Conservation (phyloP, 192 early-diverging fungal species). For the Mortierella antarctica region DNA sequence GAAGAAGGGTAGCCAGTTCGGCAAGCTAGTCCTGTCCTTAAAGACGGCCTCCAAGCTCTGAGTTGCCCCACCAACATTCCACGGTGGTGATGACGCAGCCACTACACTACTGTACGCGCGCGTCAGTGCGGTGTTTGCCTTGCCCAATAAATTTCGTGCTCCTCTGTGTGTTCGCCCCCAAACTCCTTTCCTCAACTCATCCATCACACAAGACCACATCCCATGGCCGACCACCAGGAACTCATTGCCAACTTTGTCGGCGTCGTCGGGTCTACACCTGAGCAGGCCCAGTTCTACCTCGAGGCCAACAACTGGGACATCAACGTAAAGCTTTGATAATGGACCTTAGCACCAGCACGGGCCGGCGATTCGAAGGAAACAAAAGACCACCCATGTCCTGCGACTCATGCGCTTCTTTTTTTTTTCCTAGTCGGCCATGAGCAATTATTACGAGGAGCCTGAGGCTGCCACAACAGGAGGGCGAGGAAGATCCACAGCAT, state of each 20-base stretch:
- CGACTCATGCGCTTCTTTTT: background rate
- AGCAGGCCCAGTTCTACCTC: slow-evolving; percentile 77
- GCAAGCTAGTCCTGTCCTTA: slow-evolving; percentile 37
- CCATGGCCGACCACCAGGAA: slow-evolving; percentile 60
- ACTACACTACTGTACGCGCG: background rate
- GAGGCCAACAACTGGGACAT: slow-evolving; percentile 86
- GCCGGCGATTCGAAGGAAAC: background rate
- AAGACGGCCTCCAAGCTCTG: slow-evolving; percentile 28
- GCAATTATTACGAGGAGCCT: slow-evolving; percentile 75
- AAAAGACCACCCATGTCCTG: background rate
- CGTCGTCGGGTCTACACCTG: slow-evolving; percentile 62
- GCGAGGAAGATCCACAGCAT: background rate
- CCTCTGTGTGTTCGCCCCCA: slow-evolving; percentile 15
- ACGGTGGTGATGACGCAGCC: background rate
- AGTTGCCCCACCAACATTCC: too few species aligned
- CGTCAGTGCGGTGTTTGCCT: too few species aligned
- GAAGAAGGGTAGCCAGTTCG: slow-evolving; percentile 32
- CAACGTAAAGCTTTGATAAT: slow-evolving; percentile 56
- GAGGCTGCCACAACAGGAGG: slow-evolving; percentile 10
- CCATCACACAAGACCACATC: background rate
- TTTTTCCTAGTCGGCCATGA: slow-evolving; percentile 64
- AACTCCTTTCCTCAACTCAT: background rate
- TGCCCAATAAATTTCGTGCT: background rate
- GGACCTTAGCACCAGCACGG: background rate
- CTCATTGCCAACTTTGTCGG: slow-evolving; percentile 70